phyloP scores from a whole-genome alignment of 2,329 filamentous ascomycete genomes.

The Colletotrichum tabaci region DNA sequence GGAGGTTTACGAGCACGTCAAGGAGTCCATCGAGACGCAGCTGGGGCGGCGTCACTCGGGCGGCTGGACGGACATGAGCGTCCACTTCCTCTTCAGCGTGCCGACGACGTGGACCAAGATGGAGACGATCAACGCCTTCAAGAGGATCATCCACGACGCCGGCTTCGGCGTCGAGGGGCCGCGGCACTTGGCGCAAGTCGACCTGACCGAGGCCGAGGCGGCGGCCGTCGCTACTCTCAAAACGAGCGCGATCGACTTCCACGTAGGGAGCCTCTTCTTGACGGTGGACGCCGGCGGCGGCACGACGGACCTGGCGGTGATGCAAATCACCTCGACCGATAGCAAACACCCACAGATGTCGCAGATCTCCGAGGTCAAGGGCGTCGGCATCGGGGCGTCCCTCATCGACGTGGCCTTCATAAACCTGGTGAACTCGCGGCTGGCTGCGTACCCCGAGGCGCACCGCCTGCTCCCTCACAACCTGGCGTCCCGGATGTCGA shows the following conservation, averaged over 20 bases:
- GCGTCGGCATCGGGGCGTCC: slow-evolving; percentile 62
- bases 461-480: slow-evolving; percentile 53
- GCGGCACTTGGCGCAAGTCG: slow-evolving; percentile 56
- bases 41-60: slow-evolving; percentile 53
- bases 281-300: slow-evolving; percentile 63
- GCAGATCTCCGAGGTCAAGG: slow-evolving; percentile 57
- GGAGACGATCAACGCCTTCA: slow-evolving; percentile 66
- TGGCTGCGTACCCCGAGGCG: slow-evolving; percentile 55
- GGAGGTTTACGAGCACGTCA: slow-evolving; percentile 65
- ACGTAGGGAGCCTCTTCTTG: slow-evolving; percentile 57
- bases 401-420: slow-evolving; percentile 62
- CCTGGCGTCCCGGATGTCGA: slow-evolving; percentile 54
- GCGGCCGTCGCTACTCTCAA: slow-evolving; percentile 64
- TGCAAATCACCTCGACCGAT: slow-evolving; percentile 55
- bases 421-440: slow-evolving; percentile 54
- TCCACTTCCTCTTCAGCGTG: slow-evolving; percentile 70
- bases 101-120: slow-evolving; percentile 70
- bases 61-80: slow-evolving; percentile 60
- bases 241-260: slow-evolving; percentile 56
- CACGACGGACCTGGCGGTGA: slow-evolving; percentile 62
- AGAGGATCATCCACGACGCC: slow-evolving; percentile 60
- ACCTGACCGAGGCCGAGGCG: slow-evolving; percentile 64
- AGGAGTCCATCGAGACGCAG: slow-evolving; percentile 59
- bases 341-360: slow-evolving; percentile 49
- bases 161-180: slow-evolving; percentile 63